Base-by-base conservation (phyloP, 331 rosid genomes). In the Ulmus americana region DNA sequence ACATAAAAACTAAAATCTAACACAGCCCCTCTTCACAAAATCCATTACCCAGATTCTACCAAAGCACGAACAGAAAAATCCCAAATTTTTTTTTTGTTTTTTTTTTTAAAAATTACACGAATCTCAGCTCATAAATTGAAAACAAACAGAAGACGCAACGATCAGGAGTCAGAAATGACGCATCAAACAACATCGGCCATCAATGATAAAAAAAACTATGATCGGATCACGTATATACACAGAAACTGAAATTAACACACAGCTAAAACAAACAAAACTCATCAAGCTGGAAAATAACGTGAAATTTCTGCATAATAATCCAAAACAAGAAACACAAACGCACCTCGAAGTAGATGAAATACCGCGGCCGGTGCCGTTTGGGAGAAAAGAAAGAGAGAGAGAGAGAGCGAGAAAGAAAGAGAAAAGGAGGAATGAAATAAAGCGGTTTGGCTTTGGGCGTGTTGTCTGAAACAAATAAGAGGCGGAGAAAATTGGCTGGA, bases 381-480 rank as follows among this genome's bases (percentile, higher is more conserved):
- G 45, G 59, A 59, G 56, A 60, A 70, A 47, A 38, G 53, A 15
- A 47, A 43, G 49, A 58, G 66, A 62, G 50, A 13, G 50, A 13
- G 51, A 69, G 61, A 64, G 10, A 43, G 55, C 39, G 45, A 56
- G 39, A 52, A 52, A 38, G 81, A 73, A 61, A 70, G 61, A 57
- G 72, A 70, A 70, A 63, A 54, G 16, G 76, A 52, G 4, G 44
- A 39, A 61, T 60, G 18, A 66, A 65, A 76, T 81, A 78, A 74
- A 80, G 86, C 82, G 86, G 83, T 61, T 71, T 76, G 86, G 83
- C 61, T 71, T 77, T 11, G n/a, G 13, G 11, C 22, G 39, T 53
- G 9, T 67, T 55, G 67, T 41, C 67, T 67, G 72, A 65, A 74
- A 67, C 9, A 71, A 77, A 77, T 53, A 64, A 59, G 80, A 76